Evolutionary conservation across 306 rosid species (phyloP).

Genomic region (Cajanus cajan): DNA sequence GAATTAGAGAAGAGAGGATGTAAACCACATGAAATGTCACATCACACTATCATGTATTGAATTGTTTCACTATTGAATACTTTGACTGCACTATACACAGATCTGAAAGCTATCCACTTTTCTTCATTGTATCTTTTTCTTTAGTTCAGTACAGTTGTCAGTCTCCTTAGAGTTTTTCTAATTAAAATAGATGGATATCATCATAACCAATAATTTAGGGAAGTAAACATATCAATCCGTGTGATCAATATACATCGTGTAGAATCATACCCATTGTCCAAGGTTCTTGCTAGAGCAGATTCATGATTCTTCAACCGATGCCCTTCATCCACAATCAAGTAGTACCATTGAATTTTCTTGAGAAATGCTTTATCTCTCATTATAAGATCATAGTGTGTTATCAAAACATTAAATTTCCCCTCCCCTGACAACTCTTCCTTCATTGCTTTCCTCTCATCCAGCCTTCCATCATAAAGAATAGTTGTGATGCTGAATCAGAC

Average conservation of each 20-base stretch:
- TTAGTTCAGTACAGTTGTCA: not conserved
- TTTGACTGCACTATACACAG: not conserved
- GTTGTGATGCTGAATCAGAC: slow-evolving; percentile 67
- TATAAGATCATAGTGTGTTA: slow-evolving; percentile 96
- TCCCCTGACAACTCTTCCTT: slow-evolving; percentile 90
- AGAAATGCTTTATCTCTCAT: slow-evolving; percentile 97
- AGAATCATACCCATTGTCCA: slow-evolving; percentile 76
- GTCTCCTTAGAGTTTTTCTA: slow-evolving; percentile 14
- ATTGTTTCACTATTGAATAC: slow-evolving; percentile 7
- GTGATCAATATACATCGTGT: not conserved
- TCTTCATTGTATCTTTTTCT: slow-evolving; percentile 15
- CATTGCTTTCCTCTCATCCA: slow-evolving; percentile 90
- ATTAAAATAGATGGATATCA: slow-evolving; percentile 16
- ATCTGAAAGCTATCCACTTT: slow-evolving; percentile 22
- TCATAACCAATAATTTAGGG: slow-evolving; percentile 13
- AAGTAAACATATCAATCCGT: slow-evolving; percentile 8
- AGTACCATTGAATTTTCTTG: slow-evolving; percentile 87
- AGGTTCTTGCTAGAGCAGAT: slow-evolving; percentile 92
- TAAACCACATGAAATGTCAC: slow-evolving; percentile 15
- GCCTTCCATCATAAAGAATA: slow-evolving; percentile 88
- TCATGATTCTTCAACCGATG: slow-evolving; percentile 97
- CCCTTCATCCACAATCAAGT: slow-evolving; percentile 99
- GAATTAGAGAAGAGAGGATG: slow-evolving; percentile 27
- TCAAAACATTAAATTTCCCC: slow-evolving; percentile 85
- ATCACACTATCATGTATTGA: slow-evolving; percentile 9